Evolutionary conservation across 108 stramenopile species (phyloP).

Genomic region (Hondaea fermentalgiana): DNA sequence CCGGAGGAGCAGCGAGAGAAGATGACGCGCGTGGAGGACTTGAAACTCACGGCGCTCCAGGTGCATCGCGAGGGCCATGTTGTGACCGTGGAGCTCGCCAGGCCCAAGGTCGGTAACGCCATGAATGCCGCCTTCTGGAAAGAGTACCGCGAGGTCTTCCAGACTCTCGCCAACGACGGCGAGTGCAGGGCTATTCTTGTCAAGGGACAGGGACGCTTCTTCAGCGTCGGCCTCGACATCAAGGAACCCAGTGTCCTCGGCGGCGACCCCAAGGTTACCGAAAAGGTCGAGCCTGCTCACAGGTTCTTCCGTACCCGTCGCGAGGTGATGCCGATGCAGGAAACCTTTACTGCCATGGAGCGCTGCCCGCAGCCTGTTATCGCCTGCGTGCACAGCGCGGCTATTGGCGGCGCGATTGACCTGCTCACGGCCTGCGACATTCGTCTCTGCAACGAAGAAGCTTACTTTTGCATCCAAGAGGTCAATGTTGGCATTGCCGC

Average conservation of each 20-base stretch:
- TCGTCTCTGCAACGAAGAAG: constrained; percentile 34
- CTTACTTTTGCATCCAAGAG: constrained; percentile 45
- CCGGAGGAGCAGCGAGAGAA: background rate
- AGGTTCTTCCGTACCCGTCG: constrained; percentile 29
- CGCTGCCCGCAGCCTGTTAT: constrained; percentile 42
- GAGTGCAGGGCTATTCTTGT: constrained; percentile 32
- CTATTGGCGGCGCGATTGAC: constrained; percentile 49
- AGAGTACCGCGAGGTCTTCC: constrained; percentile 30
- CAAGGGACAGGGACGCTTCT: constrained; percentile 25
- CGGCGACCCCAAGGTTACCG: background rate
- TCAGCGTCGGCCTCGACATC: constrained; percentile 48
- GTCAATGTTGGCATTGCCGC: constrained; percentile 47
- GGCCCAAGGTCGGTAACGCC: constrained; percentile 32
- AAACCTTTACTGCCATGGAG: constrained; percentile 40
- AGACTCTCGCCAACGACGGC: constrained; percentile 20
- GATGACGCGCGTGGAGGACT: background rate
- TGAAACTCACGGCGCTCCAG: background rate
- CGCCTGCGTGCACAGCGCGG: constrained; percentile 44
- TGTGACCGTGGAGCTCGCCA: background rate
- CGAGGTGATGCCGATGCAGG: constrained; percentile 38
- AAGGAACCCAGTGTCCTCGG: constrained; percentile 22
- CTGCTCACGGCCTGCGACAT: constrained; percentile 44
- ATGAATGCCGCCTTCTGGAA: constrained; percentile 40
- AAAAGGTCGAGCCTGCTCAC: constrained; percentile 10
- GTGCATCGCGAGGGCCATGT: background rate